Evolutionary conservation across 2,329 filamentous ascomycete species (phyloP).

Genomic region (Piedraia hortae): DNA sequence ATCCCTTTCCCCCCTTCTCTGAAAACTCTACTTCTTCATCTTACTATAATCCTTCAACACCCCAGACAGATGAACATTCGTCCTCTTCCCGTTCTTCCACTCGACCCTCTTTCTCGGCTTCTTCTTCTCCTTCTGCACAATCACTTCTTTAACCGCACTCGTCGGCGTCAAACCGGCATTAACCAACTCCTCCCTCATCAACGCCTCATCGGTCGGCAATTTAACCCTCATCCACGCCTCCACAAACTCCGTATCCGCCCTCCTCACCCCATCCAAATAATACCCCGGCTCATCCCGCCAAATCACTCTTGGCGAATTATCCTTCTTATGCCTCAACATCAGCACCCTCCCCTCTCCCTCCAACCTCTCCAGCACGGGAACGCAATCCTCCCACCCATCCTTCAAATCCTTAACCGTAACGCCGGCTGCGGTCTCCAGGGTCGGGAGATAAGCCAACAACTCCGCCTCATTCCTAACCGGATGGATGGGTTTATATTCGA

Average conservation of each 20-base stretch:
- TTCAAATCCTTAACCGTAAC: slow-evolving; percentile 74
- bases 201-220: slow-evolving; percentile 41
- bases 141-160: slow-evolving; percentile 43
- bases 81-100: slow-evolving; percentile 50
- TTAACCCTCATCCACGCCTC: slow-evolving; percentile 57
- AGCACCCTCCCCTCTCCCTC: slow-evolving; percentile 56
- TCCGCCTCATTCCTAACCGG: slow-evolving; percentile 53
- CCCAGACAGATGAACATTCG: slow-evolving; percentile 65
- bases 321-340: slow-evolving; percentile 76
- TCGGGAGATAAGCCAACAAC: slow-evolving; percentile 55
- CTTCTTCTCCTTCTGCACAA: slow-evolving; percentile 17
- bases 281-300: slow-evolving; percentile 53
- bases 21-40: slow-evolving; percentile 1
- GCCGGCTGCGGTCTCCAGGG: slow-evolving; percentile 52
- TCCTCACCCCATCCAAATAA: slow-evolving; percentile 21
- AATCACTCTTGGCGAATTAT: slow-evolving; percentile 58
- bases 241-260: slow-evolving; percentile 47
- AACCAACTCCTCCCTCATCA: slow-evolving; percentile 49
- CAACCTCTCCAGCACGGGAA: slow-evolving; percentile 47
- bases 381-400: slow-evolving; percentile 78
- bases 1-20: neutral
- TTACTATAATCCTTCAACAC: slow-evolving; percentile 43
- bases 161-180: slow-evolving; percentile 61
- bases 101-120: slow-evolving; percentile 52
- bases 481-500: slow-evolving; percentile 60